Conservation (phyloP, 106 monocot species). For the Agapanthus africanus region DNA sequence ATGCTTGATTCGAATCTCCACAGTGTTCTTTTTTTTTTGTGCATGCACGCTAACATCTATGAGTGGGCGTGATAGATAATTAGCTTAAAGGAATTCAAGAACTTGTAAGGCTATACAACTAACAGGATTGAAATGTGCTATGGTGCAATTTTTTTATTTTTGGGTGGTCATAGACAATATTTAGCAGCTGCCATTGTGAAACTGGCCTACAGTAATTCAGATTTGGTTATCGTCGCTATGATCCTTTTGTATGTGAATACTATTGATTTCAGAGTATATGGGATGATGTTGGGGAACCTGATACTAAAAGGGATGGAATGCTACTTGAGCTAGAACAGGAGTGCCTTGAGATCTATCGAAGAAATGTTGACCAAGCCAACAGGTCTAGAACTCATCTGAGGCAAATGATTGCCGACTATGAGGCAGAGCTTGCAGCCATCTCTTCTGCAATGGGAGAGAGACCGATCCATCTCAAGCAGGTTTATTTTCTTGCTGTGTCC, state of each 20-base stretch:
- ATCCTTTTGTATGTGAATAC: not conserved
- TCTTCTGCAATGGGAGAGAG: constrained; percentile 66
- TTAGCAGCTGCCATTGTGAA: not conserved
- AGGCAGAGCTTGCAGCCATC: constrained; percentile 66
- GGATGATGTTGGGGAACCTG: constrained; percentile 73
- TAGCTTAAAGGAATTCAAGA: not conserved
- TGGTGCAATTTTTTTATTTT: not conserved
- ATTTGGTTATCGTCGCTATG: not conserved
- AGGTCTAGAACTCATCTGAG: constrained; percentile 52
- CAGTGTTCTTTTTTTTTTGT: not conserved
- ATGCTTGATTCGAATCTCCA: too few species aligned
- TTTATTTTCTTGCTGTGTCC: constrained; percentile 26
- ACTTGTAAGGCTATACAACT: too few species aligned
- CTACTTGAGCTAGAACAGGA: constrained; percentile 71
- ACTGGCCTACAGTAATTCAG: not conserved
- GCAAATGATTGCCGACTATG: constrained; percentile 56
- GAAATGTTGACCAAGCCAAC: constrained; percentile 61
- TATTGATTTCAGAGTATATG: constrained; percentile 46
- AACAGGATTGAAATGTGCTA: not conserved
- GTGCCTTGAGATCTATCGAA: constrained; percentile 64
- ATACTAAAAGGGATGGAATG: constrained; percentile 56
- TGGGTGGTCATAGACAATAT: not conserved
- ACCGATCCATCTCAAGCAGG: constrained; percentile 55
- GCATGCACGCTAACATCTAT: not conserved
- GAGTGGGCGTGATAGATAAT: not conserved